Evolutionary conservation across 192 early-diverging fungal species (phyloP), one percentile per base, ranked within the genome.

Genomic region (Backusella morwellensis): DNA sequence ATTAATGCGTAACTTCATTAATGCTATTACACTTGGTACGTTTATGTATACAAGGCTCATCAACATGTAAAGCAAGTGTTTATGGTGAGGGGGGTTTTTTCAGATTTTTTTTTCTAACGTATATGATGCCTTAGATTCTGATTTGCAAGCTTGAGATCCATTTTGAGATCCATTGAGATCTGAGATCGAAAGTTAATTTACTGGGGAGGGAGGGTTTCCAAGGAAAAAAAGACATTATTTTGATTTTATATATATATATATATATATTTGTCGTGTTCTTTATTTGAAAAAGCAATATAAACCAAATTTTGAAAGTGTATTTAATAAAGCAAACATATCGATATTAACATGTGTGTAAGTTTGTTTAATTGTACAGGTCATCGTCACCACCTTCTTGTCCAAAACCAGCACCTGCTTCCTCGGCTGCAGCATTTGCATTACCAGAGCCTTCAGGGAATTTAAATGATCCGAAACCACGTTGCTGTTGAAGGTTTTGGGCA

Each of bases 401-500:
- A 78, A 94, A 94, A 26, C 84, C 87, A 15, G 81, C 73, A 71
- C 85, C 87, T 15, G 56, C 75, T 36, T 38, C 73, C 21, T 41
- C 35, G n/a, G 71, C 68, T n/a, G 59, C 23, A 54, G n/a, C 72
- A 17, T 17, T 12, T 9, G 80, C 66, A n/a, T 75, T 81, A 42
- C 71, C 78, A 19, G 73, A 50, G 1, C 83, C 77, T 75, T 92
- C 90, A 35, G 98, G 96, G 93, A 99, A 99, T 90, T 97, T 98
- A 90, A 99, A 99, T 23, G 88, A 88, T 63, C 95, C 97, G 86
- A 97, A 94, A 44, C 98, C 98, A 44, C 95, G 93, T 40, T 93
- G 88, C 85, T 97, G 96, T 85, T 98, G 97, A 83, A 99, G 86
- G 85, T 97, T 99, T 81, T 97, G 96, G 19, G 98, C 93, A 92